Percentiles rank a stretch among this genome's conserved stretches.
Evolutionary conservation across 495 filamentous ascomycete genomes (phyloP).

Genomic region (Podospora sp.): DNA sequence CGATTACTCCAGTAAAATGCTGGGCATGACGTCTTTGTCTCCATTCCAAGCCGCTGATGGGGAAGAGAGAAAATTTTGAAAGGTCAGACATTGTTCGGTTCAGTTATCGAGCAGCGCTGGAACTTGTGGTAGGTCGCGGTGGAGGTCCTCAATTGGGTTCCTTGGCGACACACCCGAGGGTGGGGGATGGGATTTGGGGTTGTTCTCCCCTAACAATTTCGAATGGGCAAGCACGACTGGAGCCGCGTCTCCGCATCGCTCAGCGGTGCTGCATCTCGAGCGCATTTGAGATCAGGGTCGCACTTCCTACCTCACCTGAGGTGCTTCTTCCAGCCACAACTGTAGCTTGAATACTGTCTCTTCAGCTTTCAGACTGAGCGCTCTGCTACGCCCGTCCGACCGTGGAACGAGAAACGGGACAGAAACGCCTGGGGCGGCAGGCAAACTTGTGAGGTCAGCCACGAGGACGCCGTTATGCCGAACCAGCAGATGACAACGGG

Average conservation of each 20-base stretch:
- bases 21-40: slow-evolving; percentile 11
- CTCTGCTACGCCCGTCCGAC: background rate
- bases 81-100: background rate
- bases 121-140: background rate
- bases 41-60: background rate
- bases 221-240: background rate
- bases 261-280: background rate
- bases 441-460: slow-evolving; percentile 1
- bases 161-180: background rate
- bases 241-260: background rate
- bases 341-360: background rate
- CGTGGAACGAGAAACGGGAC: background rate
- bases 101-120: background rate
- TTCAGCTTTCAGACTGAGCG: background rate
- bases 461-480: slow-evolving; percentile 4
- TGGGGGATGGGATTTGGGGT: background rate
- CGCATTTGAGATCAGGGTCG: background rate
- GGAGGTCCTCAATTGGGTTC: background rate
- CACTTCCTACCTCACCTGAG: no score
- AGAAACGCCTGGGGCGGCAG: background rate
- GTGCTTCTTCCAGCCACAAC: background rate
- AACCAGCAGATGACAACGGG: background rate
- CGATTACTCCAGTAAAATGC: background rate
- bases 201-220: slow-evolving; percentile 9
- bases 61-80: slow-evolving; percentile 1